Evolutionary conservation across 1,284 basidiomycete species (phyloP).

Genomic region (Cystobasidium pallidum): DNA sequence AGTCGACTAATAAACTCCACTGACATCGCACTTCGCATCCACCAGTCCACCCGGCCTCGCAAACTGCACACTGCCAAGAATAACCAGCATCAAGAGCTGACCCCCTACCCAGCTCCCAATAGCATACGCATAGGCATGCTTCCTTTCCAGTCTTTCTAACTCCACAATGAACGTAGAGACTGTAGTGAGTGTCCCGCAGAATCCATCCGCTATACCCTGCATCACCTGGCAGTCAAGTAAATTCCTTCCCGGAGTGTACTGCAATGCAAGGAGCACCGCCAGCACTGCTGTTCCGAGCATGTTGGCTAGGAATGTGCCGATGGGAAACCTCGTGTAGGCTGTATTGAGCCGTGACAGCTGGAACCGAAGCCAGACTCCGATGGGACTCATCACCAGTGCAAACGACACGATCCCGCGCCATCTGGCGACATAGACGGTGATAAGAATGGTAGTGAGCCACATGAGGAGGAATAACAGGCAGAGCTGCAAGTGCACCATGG

Average conservation of each 20-base stretch:
- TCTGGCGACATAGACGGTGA: constrained; percentile 57
- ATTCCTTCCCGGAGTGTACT: constrained; percentile 60
- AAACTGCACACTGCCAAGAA: constrained; percentile 65
- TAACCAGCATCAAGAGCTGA: constrained; percentile 73
- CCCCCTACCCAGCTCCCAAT: constrained; percentile 69
- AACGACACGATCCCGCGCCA: constrained; percentile 82
- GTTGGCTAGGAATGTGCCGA: constrained; percentile 89
- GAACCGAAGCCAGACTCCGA: constrained; percentile 84
- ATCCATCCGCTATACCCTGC: constrained; percentile 83
- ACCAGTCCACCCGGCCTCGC: constrained; percentile 11
- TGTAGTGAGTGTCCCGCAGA: constrained; percentile 92
- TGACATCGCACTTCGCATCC: not conserved
- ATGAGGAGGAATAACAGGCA: constrained; percentile 55
- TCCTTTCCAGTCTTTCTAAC: constrained; percentile 64
- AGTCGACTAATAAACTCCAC: no score
- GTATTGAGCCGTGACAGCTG: constrained; percentile 74
- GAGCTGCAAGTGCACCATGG: constrained; percentile 61
- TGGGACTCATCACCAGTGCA: constrained; percentile 85
- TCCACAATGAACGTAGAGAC: constrained; percentile 92
- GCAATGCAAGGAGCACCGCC: constrained; percentile 70
- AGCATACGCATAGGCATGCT: constrained; percentile 70
- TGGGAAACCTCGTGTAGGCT: constrained; percentile 64
- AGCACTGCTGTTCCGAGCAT: constrained; percentile 76
- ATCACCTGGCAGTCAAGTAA: constrained; percentile 66
- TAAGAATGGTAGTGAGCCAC: constrained; percentile 54